Percentiles rank a stretch among this genome's conserved stretches.
These are phyloP conservation scores for Polyrhizophydium stewartii DNA, from an alignment of 371 early-diverging fungal genomes.

Conservation along the genomic window DNA sequence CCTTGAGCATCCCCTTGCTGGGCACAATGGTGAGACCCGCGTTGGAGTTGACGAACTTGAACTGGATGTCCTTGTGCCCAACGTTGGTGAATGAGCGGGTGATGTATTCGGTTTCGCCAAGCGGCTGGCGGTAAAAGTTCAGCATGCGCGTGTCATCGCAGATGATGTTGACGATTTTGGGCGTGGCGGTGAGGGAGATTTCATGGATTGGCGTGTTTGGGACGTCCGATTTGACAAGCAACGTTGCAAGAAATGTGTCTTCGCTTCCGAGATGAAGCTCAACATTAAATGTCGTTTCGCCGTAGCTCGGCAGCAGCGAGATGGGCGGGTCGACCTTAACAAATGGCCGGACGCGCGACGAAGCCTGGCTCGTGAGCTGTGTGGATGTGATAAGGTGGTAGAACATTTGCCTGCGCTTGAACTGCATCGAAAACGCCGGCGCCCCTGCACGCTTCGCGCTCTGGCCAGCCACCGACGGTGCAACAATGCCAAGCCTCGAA, in stretches of 20 bases:
- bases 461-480: neutral
- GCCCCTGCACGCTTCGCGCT: conserved; percentile 11
- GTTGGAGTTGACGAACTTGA: conserved; percentile 33
- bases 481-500: neutral
- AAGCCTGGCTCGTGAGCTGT: conserved; percentile 42
- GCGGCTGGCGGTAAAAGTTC: conserved; percentile 50
- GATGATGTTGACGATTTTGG: conserved; percentile 43
- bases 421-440: conserved; percentile 29
- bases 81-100: conserved; percentile 49
- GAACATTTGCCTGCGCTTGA: conserved; percentile 52
- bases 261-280: conserved; percentile 48
- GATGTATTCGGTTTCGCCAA: conserved; percentile 46
- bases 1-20: conserved; percentile 32
- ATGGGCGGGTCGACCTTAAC: conserved; percentile 45
- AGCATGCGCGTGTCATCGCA: conserved; percentile 50
- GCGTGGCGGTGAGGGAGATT: conserved; percentile 48
- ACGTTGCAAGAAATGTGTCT: conserved; percentile 51
- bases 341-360: conserved; percentile 22
- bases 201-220: conserved; percentile 42
- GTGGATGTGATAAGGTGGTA: conserved; percentile 42
- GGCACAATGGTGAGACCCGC: conserved; percentile 33
- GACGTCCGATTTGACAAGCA: conserved; percentile 38
- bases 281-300: conserved; percentile 38
- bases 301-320: conserved; percentile 39
- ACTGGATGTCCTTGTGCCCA: conserved; percentile 45